phyloP scores from a whole-genome alignment of 2,329 filamentous ascomycete genomes.

The Cadophora sp. region DNA sequence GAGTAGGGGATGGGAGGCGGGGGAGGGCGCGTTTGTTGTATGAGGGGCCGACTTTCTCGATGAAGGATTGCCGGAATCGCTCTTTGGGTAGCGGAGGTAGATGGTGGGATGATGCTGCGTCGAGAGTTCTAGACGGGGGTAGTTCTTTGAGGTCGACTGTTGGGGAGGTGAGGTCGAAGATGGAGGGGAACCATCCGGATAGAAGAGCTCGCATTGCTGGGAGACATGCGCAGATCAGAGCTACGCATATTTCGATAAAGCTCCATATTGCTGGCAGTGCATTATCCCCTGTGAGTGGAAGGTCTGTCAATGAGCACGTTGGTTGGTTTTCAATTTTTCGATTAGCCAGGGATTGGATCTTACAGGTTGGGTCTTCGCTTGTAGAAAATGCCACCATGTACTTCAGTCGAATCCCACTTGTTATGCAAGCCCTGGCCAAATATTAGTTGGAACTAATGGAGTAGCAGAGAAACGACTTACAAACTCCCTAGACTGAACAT shows the following conservation, averaged over 20 bases:
- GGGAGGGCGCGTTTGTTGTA: slow-evolving; percentile 19
- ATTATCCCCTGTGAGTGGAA: slow-evolving; percentile 33
- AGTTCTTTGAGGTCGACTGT: not conserved
- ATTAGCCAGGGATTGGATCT: slow-evolving; percentile 8
- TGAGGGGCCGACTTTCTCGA: slow-evolving; percentile 20
- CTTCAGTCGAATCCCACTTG: slow-evolving; percentile 38
- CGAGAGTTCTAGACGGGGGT: not conserved
- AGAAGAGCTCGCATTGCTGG: slow-evolving; percentile 39
- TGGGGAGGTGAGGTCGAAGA: slow-evolving; percentile 23
- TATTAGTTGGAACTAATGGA: not conserved
- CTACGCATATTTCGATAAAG: slow-evolving; percentile 39
- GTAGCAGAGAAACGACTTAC: slow-evolving; percentile 50
- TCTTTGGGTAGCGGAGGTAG: not conserved
- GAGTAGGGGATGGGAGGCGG: not conserved
- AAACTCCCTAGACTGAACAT: slow-evolving; percentile 73
- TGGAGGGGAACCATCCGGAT: slow-evolving; percentile 28
- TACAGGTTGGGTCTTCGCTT: slow-evolving; percentile 38
- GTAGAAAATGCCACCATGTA: slow-evolving; percentile 34
- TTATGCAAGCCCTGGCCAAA: slow-evolving; percentile 34
- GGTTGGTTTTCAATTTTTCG: not conserved
- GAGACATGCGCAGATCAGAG: slow-evolving; percentile 41
- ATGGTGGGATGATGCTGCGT: not conserved
- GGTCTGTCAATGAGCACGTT: not conserved
- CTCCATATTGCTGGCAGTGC: slow-evolving; percentile 41
- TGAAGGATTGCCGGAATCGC: not conserved